These are phyloP conservation scores for Alternaria sp. DNA, from an alignment of 2,329 filamentous ascomycete genomes.

Conservation along the genomic window DNA sequence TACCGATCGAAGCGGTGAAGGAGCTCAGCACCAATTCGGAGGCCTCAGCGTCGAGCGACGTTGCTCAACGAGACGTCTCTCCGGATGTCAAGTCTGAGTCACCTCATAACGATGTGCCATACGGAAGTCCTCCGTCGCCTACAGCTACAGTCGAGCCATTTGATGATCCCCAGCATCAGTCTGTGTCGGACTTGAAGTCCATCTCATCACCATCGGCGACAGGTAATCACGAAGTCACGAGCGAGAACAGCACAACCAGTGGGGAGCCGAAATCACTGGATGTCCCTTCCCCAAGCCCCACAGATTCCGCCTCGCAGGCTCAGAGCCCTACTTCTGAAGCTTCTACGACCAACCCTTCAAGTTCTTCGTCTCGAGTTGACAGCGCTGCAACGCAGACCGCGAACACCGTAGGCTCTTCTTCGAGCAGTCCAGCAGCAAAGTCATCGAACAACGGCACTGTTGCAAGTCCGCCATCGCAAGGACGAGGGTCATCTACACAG, in stretches of 20 bases:
- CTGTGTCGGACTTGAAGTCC: not conserved
- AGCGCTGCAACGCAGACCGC: constrained; percentile 7
- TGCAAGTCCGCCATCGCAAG: constrained; percentile 22
- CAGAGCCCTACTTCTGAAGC: constrained; percentile 7
- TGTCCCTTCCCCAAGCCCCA: not conserved
- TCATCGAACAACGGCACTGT: constrained; percentile 24
- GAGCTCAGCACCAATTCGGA: constrained; percentile 3
- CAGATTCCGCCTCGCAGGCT: not conserved
- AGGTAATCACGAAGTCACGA: not conserved
- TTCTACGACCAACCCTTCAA: constrained; percentile 5
- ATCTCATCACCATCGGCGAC: not conserved
- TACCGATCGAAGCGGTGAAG: constrained; percentile 25
- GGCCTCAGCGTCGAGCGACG: not conserved
- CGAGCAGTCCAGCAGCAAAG: constrained; percentile 17
- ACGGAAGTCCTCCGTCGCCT: not conserved
- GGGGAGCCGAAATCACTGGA: not conserved
- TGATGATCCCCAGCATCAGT: not conserved
- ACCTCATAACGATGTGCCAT: not conserved
- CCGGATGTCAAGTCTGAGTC: not conserved
- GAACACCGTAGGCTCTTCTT: constrained; percentile 19
- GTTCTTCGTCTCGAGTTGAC: constrained; percentile 13
- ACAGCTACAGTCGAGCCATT: not conserved
- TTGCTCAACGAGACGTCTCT: not conserved
- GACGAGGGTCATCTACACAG: constrained; percentile 51
- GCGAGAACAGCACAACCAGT: not conserved